A percentile compares a stretch with the other conserved stretches of the same genome.
Conservation (phyloP, 495 filamentous ascomycete species). For the Penicillium lagena region DNA sequence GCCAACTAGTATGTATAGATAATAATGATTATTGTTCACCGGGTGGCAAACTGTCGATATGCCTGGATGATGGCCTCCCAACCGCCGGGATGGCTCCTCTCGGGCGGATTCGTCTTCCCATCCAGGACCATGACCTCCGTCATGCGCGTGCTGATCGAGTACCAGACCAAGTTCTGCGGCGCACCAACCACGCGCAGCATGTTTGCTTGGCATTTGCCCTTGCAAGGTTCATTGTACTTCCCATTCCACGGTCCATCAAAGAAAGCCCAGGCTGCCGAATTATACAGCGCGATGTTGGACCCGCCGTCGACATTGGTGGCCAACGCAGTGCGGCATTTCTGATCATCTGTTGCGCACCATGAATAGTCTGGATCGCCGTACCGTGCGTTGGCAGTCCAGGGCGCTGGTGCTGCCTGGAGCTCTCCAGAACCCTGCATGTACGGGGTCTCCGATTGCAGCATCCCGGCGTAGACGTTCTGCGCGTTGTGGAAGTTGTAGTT, state of each 20-base stretch:
- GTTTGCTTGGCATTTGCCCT: conserved; percentile 36
- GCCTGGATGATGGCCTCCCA: conserved; percentile 51
- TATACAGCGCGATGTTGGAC: conserved; percentile 47
- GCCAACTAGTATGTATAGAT: not conserved
- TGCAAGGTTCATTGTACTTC: conserved; percentile 25
- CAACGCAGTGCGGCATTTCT: conserved; percentile 34
- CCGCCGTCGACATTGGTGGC: conserved; percentile 33
- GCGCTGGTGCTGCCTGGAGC: conserved; percentile 29
- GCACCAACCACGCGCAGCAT: conserved; percentile 31
- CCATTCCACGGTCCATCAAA: conserved; percentile 36
- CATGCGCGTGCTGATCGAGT: conserved; percentile 33
- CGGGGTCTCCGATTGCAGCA: conserved; percentile 38
- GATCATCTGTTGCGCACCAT: conserved; percentile 25
- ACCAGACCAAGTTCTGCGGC: conserved; percentile 31
- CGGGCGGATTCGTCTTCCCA: conserved; percentile 21
- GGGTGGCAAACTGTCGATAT: conserved; percentile 21
- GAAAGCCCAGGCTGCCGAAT: conserved; percentile 46
- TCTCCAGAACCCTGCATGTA: conserved; percentile 39
- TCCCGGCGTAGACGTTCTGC: conserved; percentile 38
- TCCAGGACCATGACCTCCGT: conserved; percentile 37
- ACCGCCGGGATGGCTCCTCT: conserved; percentile 41
- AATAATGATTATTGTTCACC: conserved; percentile 9
- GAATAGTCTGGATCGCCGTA: conserved; percentile 40
- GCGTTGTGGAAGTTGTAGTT: conserved; percentile 44
- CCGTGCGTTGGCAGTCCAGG: conserved; percentile 27